phyloP scores from a whole-genome alignment of 2,329 filamentous ascomycete species.

The Saccharata proteae region DNA sequence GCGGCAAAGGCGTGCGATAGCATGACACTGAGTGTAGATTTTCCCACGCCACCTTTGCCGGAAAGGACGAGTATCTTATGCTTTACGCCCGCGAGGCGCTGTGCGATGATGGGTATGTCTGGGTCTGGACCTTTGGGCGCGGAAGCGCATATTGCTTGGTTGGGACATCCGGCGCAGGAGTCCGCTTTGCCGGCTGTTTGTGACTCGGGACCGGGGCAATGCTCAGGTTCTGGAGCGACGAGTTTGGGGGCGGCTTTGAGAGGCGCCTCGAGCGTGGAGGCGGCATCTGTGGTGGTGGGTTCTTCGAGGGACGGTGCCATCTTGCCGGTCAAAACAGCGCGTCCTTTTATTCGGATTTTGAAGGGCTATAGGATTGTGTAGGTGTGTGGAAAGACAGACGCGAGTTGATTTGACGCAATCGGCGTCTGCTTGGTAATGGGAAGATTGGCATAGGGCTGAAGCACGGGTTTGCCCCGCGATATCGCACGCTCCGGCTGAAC shows the following conservation, averaged over 20 bases:
- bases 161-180: slow-evolving; percentile 88
- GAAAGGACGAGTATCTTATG: slow-evolving; percentile 91
- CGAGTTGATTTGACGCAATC: too few relatives aligned
- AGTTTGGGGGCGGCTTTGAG: slow-evolving; percentile 70
- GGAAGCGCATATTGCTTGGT: slow-evolving; percentile 88
- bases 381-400: too few relatives aligned
- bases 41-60: slow-evolving; percentile 93
- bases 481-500: too few relatives aligned
- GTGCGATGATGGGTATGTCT: slow-evolving; percentile 78
- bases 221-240: slow-evolving; percentile 88
- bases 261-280: slow-evolving; percentile 50
- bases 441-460: too few relatives aligned
- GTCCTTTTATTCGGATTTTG: too few relatives aligned
- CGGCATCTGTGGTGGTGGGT: slow-evolving; percentile 47
- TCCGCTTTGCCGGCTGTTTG: slow-evolving; percentile 55
- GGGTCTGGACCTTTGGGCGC: slow-evolving; percentile 92
- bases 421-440: too few relatives aligned
- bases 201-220: slow-evolving; percentile 85
- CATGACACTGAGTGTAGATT: slow-evolving; percentile 84
- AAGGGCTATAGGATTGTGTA: too few relatives aligned
- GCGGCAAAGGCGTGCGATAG: slow-evolving; percentile 81
- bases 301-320: slow-evolving; percentile 80
- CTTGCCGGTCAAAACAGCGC: too few relatives aligned
- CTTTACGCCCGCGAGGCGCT: slow-evolving; percentile 65
- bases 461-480: too few relatives aligned